These are phyloP conservation scores for Spongospora subterranea DNA, from an alignment of 208 protist species.

Conservation along the genomic window DNA sequence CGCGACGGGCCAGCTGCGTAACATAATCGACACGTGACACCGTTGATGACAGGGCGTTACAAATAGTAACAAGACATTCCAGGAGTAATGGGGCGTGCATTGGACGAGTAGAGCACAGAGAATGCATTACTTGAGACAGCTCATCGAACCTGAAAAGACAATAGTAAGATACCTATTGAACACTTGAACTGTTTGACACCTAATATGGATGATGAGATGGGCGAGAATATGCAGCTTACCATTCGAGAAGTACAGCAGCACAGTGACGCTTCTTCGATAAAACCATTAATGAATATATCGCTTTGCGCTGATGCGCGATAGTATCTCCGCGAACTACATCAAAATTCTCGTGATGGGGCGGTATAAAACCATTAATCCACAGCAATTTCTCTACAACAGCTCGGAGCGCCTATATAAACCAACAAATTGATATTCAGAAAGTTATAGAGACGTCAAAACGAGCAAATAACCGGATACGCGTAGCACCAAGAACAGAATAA, in stretches of 20 bases:
- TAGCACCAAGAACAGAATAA: too few species aligned
- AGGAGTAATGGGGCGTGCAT: not conserved
- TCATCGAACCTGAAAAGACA: not conserved
- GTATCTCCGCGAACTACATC: not conserved
- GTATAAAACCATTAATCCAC: not conserved
- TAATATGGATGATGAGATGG: too few species aligned
- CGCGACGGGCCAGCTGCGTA: not conserved
- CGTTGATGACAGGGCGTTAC: not conserved
- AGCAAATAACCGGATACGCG: too few species aligned
- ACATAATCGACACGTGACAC: not conserved
- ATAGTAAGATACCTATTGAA: not conserved
- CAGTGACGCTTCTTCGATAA: not conserved
- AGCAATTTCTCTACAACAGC: constrained; percentile 23
- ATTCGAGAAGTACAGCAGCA: not conserved
- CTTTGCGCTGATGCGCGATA: not conserved
- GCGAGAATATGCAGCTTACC: not conserved
- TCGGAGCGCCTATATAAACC: too few species aligned
- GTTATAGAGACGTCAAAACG: too few species aligned
- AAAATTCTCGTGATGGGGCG: not conserved
- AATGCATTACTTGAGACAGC: not conserved
- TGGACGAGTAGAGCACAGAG: not conserved
- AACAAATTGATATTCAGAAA: too few species aligned
- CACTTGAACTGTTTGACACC: too few species aligned
- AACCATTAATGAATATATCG: not conserved
- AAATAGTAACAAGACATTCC: constrained; percentile 6